Percentiles rank a stretch among this genome's conserved stretches.
phyloP scores from a whole-genome alignment of 805 yeast genomes.

The Saccharomycopsis fermentans region DNA sequence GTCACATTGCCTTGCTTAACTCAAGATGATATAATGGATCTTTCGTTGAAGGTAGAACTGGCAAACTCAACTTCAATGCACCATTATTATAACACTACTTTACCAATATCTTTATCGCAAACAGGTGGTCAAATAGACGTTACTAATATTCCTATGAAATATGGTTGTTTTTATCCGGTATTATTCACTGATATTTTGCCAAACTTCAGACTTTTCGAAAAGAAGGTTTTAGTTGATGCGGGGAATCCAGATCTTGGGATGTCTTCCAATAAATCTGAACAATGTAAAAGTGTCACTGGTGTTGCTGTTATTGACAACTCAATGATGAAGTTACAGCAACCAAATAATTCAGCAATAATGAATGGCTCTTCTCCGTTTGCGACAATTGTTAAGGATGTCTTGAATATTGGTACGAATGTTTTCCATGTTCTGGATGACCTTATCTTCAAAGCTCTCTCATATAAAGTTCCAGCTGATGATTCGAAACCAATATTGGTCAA shows the following conservation, averaged over 20 bases:
- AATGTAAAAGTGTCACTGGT: slow-evolving; percentile 13
- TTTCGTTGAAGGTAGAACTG: slow-evolving; percentile 59
- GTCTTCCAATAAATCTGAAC: not conserved
- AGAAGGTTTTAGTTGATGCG: slow-evolving; percentile 43
- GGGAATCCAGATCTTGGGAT: slow-evolving; percentile 26
- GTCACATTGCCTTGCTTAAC: slow-evolving; percentile 32
- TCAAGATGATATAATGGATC: slow-evolving; percentile 46
- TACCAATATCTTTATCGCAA: not conserved
- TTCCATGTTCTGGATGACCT: slow-evolving; percentile 47
- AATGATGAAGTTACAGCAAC: slow-evolving; percentile 1
- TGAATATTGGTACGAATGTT: slow-evolving; percentile 49
- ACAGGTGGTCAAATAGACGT: not conserved
- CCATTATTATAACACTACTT: slow-evolving; percentile 6
- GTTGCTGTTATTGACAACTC: slow-evolving; percentile 10
- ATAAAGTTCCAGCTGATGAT: slow-evolving; percentile 24
- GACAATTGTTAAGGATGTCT: slow-evolving; percentile 43
- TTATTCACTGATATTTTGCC: slow-evolving; percentile 51
- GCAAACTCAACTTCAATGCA: slow-evolving; percentile 26
- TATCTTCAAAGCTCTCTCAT: slow-evolving; percentile 44
- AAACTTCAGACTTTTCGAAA: slow-evolving; percentile 46
- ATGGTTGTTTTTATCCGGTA: slow-evolving; percentile 57
- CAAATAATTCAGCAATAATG: not conserved
- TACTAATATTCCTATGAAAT: slow-evolving; percentile 26
- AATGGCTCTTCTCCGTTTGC: slow-evolving; percentile 2
- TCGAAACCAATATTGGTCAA: slow-evolving; percentile 25